Evolutionary conservation across 2,329 filamentous ascomycete genomes (phyloP).

Genomic region (Aureobasidium sp.): DNA sequence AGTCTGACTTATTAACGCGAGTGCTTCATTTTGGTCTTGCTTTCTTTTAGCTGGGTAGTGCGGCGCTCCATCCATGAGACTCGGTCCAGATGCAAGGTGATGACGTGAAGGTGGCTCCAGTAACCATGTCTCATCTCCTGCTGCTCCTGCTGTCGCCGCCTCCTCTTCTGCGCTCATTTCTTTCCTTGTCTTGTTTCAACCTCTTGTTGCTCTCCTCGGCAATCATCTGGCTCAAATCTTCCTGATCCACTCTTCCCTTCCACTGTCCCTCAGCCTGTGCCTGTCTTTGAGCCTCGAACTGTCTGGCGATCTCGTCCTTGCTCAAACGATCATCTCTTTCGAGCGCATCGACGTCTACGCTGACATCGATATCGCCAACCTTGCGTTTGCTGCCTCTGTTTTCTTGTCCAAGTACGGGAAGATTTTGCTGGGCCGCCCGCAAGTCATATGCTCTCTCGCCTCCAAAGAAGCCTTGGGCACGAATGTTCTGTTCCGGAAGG

Average conservation of each 20-base stretch:
- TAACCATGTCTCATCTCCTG: slow-evolving; percentile 6
- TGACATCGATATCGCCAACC: slow-evolving; percentile 89
- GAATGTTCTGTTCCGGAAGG: slow-evolving; percentile 78
- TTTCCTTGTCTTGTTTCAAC: slow-evolving; percentile 79
- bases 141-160: slow-evolving; percentile 21
- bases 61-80: neutral
- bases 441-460: slow-evolving; percentile 92
- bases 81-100: neutral
- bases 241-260: slow-evolving; percentile 70
- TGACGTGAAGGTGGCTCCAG: neutral
- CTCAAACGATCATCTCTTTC: slow-evolving; percentile 67
- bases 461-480: slow-evolving; percentile 89
- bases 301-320: slow-evolving; percentile 73
- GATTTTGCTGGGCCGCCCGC: slow-evolving; percentile 45
- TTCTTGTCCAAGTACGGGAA: slow-evolving; percentile 70
- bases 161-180: slow-evolving; percentile 53
- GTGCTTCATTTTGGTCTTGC: neutral
- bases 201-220: slow-evolving; percentile 86
- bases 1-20: neutral
- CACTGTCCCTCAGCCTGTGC: slow-evolving; percentile 54
- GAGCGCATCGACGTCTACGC: slow-evolving; percentile 78
- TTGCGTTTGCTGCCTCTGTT: slow-evolving; percentile 77
- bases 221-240: slow-evolving; percentile 94
- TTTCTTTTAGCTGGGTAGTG: slow-evolving; percentile 5
- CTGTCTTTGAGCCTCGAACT: slow-evolving; percentile 67